Base-by-base conservation (phyloP, 2,329 filamentous ascomycete genomes). In the Talaromyces sp. region DNA sequence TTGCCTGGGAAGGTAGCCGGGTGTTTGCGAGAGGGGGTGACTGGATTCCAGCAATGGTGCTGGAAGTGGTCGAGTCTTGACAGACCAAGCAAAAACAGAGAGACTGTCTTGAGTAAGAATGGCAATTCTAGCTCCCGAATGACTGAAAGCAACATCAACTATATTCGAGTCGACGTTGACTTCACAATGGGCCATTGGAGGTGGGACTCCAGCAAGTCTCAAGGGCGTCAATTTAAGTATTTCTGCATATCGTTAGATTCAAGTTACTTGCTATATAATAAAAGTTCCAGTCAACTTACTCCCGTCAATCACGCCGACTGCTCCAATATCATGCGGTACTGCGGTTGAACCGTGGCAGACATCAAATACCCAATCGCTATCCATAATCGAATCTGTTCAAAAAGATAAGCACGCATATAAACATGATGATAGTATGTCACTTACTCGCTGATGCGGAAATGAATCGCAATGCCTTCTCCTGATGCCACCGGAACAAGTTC, bases 151-250 rank as follows among this genome's bases (percentile, higher is more conserved):
- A 57, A 95, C 85, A 75, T 97, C 92, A 19, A 91, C 77, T 2
- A 86, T 83, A 58, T 88, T 87, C 0, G 82, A 82, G 15, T 84
- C 79, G 30, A 89, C 75, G 13, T 78, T 69, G 19, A 97, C 69
- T 61, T 96, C 90, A 66, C 89, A 89, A 64, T 93, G 82, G 17
- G 92, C 87, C 92, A 98, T 97, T 0, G 95, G 95, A 30, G 95
- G 95, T 27, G 95, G 95, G 3, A 97, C 83, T 69, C 95, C 96
- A 13, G 92, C 90, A 56, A 88, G 83, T 64, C 90, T 84, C 65
- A 99, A 83, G 0, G 95, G 92, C 0, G 95, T 98, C 53, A 98
- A 75, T 72, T 96, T 96, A 62, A 98, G 76, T 3, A 72, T 85
- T 65, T 75, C 81, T 84, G 64, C 15, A 62, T 52, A 55, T 6